Evolutionary conservation across 495 filamentous ascomycete genomes (phyloP).

Genomic region (Penicillium verhagenii): DNA sequence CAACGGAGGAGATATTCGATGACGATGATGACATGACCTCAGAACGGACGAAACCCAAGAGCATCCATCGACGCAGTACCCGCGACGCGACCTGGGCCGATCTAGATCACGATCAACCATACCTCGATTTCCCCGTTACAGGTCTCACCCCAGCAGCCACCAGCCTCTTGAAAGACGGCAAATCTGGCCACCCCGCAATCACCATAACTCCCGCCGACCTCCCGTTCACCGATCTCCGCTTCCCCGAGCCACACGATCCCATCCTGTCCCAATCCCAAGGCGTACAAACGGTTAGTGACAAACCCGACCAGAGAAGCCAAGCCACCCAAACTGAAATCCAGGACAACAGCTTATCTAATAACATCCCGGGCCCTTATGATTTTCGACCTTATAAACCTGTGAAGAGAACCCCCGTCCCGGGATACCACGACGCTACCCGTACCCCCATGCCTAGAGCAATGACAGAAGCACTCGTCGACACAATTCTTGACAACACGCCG

Average conservation of each 20-base stretch:
- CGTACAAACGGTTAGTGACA: constrained; percentile 17
- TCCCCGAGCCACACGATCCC: constrained; percentile 7
- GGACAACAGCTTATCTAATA: constrained; percentile 11
- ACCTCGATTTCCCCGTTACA: not conserved
- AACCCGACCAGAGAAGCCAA: not conserved
- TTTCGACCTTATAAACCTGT: not conserved
- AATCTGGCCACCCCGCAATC: not conserved
- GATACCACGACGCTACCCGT: not conserved
- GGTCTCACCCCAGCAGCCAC: not conserved
- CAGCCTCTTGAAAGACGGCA: not conserved
- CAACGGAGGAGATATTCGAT: not conserved
- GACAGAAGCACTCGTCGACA: not conserved
- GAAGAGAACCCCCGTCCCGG: not conserved
- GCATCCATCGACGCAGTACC: not conserved
- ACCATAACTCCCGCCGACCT: not conserved
- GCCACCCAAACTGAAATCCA: constrained; percentile 6
- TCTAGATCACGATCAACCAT: not conserved
- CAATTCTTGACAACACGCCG: not conserved
- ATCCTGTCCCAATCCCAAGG: constrained; percentile 10
- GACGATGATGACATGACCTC: not conserved
- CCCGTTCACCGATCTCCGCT: not conserved
- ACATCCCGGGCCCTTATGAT: not conserved
- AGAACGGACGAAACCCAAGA: not conserved
- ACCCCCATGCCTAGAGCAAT: constrained; percentile 12
- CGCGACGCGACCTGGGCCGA: constrained; percentile 6